A percentile compares a stretch with the other conserved stretches of the same genome.
These are phyloP conservation scores for Suillus occidentalis DNA, from an alignment of 768 basidiomycete species.

Conservation along the genomic window DNA sequence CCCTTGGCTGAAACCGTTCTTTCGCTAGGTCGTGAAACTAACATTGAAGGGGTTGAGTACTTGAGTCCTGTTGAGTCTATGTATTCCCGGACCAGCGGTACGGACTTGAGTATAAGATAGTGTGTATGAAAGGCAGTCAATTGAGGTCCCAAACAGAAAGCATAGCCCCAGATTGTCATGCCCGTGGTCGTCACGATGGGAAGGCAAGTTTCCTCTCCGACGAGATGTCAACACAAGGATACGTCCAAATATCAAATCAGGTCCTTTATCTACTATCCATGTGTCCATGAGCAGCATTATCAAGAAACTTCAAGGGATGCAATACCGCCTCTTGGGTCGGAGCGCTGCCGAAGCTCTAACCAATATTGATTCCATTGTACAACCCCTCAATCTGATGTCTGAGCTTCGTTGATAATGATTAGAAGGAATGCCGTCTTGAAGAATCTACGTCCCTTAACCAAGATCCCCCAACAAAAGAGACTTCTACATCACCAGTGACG, in stretches of 20 bases:
- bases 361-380: too few species aligned
- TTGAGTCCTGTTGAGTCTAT: constrained; percentile 53
- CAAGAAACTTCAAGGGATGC: constrained; percentile 45
- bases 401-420: background rate
- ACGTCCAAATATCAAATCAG: constrained; percentile 49
- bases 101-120: constrained; percentile 79
- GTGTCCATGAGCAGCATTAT: constrained; percentile 51
- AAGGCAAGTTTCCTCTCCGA: constrained; percentile 49
- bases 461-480: too few species aligned
- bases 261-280: constrained; percentile 27
- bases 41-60: constrained; percentile 66
- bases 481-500: background rate
- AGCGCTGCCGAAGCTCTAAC: too few species aligned
- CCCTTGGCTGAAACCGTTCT: constrained; percentile 96
- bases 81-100: constrained; percentile 15
- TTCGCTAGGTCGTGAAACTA: constrained; percentile 66
- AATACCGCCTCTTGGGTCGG: constrained; percentile 45
- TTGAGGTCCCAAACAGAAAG: background rate
- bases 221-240: constrained; percentile 46
- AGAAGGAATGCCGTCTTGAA: too few species aligned
- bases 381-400: too few species aligned
- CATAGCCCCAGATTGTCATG: background rate
- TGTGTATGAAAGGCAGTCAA: constrained; percentile 35
- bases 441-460: too few species aligned
- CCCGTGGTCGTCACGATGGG: background rate